Evolutionary conservation across 768 basidiomycete species (phyloP), one percentile per base, ranked within the genome.

Genomic region (Amyloporia xantha): DNA sequence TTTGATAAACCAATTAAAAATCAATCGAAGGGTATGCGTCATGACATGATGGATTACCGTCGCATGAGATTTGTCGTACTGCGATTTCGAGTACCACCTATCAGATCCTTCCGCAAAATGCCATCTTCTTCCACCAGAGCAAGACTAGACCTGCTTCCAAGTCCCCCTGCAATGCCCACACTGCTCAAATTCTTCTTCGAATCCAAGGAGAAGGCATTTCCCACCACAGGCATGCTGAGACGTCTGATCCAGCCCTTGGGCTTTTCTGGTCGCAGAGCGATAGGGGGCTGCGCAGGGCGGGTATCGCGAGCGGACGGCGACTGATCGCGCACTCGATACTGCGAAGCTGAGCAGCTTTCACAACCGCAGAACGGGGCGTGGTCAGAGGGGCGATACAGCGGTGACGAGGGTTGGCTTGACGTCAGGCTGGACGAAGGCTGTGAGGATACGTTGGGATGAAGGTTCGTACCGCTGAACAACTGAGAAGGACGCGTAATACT

Each of bases 241-340:
- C 86, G 70, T 19, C 86, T 69, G 53, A 89, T 85, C 87, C 87
- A 89, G 0, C 84, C 77, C 49, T 76, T 84, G 7, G 79, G 71
- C 56, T 82, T 82, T 46, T 80, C 76, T 37, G 74, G 62, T 25
- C 74, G 76, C n/a, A 78, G 65, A 1, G 57, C 49, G 41, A 74
- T 68, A 4, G 75, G 75, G 23, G 71, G 64, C 39, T 69, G 68
- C 13, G 70, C 70, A 21, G 72, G 70, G 13, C 71, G 69, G 25
- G 72, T 59, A 48, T 72, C 68, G 20, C 65, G 61, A 52, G 17
- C 61, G 51, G 19, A 62, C 52, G 49, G 54, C 11, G 61, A 49
- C 41, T 55, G 60, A 13, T 67, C 67, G 11, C 61, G 53, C 10
- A 50, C 47, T 51, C 67, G 71, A 60, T 86, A 86, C 53, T 81